Percentiles rank a stretch among this genome's conserved stretches.
Evolutionary conservation across 768 basidiomycete species (phyloP).

Genomic region (Boletus sensibilis): DNA sequence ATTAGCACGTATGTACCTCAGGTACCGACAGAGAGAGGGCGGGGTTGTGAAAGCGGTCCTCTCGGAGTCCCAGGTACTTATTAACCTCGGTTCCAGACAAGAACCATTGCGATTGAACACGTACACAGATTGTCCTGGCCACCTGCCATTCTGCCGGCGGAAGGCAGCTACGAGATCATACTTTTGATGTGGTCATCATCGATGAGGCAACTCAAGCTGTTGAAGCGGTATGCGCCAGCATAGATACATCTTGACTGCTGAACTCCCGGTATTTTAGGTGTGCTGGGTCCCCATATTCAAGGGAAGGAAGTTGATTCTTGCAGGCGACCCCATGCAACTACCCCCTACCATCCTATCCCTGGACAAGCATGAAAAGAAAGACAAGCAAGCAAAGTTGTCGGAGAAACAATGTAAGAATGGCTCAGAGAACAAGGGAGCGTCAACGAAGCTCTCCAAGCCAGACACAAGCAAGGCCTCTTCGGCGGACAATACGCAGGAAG

Average conservation of each 20-base stretch:
- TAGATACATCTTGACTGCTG: background rate
- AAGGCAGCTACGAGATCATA: constrained; percentile 67
- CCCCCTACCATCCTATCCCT: constrained; percentile 88
- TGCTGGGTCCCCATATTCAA: constrained; percentile 98
- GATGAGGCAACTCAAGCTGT: constrained; percentile 98
- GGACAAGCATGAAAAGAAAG: constrained; percentile 41
- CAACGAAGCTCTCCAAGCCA: background rate
- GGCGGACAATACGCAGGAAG: background rate
- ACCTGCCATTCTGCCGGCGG: constrained; percentile 95
- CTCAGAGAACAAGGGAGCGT: background rate
- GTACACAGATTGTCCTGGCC: constrained; percentile 71
- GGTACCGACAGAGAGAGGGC: constrained; percentile 86
- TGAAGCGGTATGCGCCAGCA: constrained; percentile 68
- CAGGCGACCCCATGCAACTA: constrained; percentile 94
- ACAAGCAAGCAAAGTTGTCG: background rate
- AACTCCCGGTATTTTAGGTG: constrained; percentile 5
- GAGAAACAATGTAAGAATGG: background rate
- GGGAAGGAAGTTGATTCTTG: constrained; percentile 83
- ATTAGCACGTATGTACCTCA: constrained; percentile 31
- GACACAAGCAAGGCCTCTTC: background rate
- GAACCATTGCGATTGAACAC: background rate
- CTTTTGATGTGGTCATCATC: constrained; percentile 92
- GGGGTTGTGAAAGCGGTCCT: constrained; percentile 82
- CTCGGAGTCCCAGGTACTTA: constrained; percentile 65
- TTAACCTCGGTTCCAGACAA: background rate